phyloP scores from a whole-genome alignment of 139 green algal genomes.

The Chlamydomonas eustigma region DNA sequence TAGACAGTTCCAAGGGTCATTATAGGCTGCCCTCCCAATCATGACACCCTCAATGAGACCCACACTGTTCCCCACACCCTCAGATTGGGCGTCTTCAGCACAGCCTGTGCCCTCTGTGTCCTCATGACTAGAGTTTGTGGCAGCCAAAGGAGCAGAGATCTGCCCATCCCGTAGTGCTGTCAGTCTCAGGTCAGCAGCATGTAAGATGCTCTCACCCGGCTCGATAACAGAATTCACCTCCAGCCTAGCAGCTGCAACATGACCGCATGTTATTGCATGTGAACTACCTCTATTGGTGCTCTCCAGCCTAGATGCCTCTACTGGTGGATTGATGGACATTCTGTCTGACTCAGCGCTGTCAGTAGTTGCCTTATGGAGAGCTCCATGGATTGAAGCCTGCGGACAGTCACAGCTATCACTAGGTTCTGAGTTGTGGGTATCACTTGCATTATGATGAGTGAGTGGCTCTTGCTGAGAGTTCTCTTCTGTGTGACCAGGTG shows the following conservation, averaged over 20 bases:
- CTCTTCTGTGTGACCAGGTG: background rate
- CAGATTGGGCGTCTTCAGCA: too few relatives aligned
- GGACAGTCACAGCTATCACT: too few relatives aligned
- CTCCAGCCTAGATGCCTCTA: too few relatives aligned
- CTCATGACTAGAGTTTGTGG: too few relatives aligned
- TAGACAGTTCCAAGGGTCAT: conserved; percentile 75
- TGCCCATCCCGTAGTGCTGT: background rate
- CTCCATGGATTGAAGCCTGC: too few relatives aligned
- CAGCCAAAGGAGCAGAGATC: background rate
- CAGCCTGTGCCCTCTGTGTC: too few relatives aligned
- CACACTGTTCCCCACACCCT: background rate
- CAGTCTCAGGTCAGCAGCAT: too few relatives aligned
- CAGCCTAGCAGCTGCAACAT: background rate
- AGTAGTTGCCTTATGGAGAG: background rate
- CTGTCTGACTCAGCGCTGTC: background rate
- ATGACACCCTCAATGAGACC: conserved; percentile 79
- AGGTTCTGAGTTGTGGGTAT: too few relatives aligned
- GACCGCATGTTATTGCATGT: too few relatives aligned
- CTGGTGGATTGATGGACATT: too few relatives aligned
- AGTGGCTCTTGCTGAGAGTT: conserved; percentile 9
- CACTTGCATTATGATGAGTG: background rate
- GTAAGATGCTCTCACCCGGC: background rate
- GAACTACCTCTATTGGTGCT: too few relatives aligned
- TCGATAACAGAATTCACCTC: background rate
- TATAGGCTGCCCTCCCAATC: conserved; percentile 81